Evolutionary conservation across 208 protist species (phyloP).

Genomic region (Tritrichomonas musculus): DNA sequence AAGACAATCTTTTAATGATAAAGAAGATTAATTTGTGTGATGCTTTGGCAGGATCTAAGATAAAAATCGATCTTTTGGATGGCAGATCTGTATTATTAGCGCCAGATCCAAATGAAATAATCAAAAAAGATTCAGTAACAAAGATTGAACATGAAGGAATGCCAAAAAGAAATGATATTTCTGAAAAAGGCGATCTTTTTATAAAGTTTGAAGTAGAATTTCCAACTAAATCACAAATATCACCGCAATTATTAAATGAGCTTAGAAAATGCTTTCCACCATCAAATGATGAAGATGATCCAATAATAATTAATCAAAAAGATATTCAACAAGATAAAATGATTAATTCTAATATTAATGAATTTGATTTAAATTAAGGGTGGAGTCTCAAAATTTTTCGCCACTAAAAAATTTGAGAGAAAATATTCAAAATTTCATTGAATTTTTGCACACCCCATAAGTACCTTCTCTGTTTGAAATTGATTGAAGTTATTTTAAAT

Average conservation of each 20-base stretch:
- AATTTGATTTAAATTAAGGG: too few relatives aligned
- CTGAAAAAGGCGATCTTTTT: background rate
- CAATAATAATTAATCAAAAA: too few relatives aligned
- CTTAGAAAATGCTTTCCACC: background rate
- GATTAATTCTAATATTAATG: too few relatives aligned
- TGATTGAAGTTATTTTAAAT: too few relatives aligned
- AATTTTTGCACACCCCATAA: too few relatives aligned
- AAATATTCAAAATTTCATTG: too few relatives aligned
- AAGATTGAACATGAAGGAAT: conserved; percentile 20
- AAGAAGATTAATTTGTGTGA: background rate
- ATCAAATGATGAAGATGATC: too few relatives aligned
- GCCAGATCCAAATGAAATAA: background rate
- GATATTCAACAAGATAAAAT: too few relatives aligned
- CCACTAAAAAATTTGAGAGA: too few relatives aligned
- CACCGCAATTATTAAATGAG: background rate
- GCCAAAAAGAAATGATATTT: background rate
- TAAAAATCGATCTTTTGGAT: background rate
- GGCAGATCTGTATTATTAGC: background rate
- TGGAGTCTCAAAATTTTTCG: too few relatives aligned
- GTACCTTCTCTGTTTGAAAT: too few relatives aligned
- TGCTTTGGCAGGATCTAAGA: background rate
- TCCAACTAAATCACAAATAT: background rate
- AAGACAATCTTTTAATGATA: background rate
- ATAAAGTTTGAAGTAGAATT: conserved; percentile 23
- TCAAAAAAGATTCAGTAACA: background rate